Evolutionary conservation across 2,329 filamentous ascomycete genomes (phyloP), one percentile per base, ranked within the genome.

Genomic region (Cordyceps sp.): DNA sequence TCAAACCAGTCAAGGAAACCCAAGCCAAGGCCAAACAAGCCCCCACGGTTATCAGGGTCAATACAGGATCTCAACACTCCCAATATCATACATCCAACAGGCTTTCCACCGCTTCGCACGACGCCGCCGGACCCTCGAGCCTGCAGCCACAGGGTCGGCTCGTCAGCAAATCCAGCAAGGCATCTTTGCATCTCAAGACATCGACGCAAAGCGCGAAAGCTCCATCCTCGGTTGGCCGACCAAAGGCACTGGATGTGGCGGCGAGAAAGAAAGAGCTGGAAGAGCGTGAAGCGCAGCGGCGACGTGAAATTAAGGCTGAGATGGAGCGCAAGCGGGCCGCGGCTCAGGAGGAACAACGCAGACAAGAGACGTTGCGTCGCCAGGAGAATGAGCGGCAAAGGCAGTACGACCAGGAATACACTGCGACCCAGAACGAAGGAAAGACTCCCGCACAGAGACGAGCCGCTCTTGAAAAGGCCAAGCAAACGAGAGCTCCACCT

Each of bases 201-300:
- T 69, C 69, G 2, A 45, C 59, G 8, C 59, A 66, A 33, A 81
- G 68, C 45, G 61, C 85, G 33, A 82, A 79, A 50, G 42, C 42
- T 5, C 46, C 53, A 0, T 72, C 73, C n/a, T 66, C 74, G 21
- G 64, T 61, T n/a, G 62, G 68, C 3, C 73, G 76, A 32, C 69
- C 75, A 0, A 82, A 79, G 48, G 78, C 80, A 2, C 59, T 86
- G 16, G 73, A 86, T 33, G 64, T 79, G 30, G 82, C 78, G 3
- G 79, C 82, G 25, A 78, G 75, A 46, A 86, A 85, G 53, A 88
- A 79, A 48, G 84, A 93, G 50, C 78, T 76, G 49, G 85, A 93
- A 44, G 83, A 92, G 48, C 73, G 75, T 30, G 81, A 85, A 40
- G 72, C 73, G 12, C 76, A 85, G 45, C 73, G 77, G 31, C 88